These are phyloP conservation scores for Sclerotinia trifoliorum DNA, from an alignment of 2,329 filamentous ascomycete species.

Conservation along the genomic window DNA sequence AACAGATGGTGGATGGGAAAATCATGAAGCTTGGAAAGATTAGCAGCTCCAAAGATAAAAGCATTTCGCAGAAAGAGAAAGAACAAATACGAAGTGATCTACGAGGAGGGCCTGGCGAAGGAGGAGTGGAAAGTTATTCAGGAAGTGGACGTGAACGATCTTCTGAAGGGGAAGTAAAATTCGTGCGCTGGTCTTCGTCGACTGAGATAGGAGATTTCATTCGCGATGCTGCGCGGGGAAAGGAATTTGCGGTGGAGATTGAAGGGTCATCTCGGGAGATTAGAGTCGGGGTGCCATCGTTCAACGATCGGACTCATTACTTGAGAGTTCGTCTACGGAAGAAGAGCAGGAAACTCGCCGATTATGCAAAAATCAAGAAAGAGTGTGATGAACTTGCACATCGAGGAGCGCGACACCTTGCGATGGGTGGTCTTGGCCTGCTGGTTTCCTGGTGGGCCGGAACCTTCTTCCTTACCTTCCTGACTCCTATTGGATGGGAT, in stretches of 20 bases:
- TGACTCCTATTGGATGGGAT: conserved; percentile 83
- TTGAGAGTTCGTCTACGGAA: conserved; percentile 74
- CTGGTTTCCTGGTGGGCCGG: conserved; percentile 67
- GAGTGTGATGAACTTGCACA: conserved; percentile 80
- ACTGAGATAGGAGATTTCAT: conserved; percentile 96
- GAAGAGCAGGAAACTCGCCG: conserved; percentile 65
- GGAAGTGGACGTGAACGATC: conserved; percentile 57
- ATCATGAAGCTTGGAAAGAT: conserved; percentile 41
- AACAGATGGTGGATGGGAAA: conserved; percentile 50
- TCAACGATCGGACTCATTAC: conserved; percentile 88
- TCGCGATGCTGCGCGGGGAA: conserved; percentile 77
- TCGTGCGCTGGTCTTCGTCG: conserved; percentile 83
- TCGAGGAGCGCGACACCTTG: conserved; percentile 72
- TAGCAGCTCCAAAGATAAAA: conserved; percentile 30
- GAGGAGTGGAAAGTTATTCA: conserved; percentile 67
- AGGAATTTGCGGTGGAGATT: conserved; percentile 82
- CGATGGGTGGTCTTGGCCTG: conserved; percentile 73
- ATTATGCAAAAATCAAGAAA: conserved; percentile 70
- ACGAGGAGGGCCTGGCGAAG: conserved; percentile 51
- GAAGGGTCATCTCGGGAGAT: conserved; percentile 69
- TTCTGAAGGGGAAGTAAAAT: conserved; percentile 47
- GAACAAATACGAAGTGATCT: conserved; percentile 44
- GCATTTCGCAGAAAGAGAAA: conserved; percentile 36
- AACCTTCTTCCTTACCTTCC: conserved; percentile 71
- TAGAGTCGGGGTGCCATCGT: conserved; percentile 78